Base-by-base conservation (phyloP, 176 grass and related monocot species). In the Themeda triandra region DNA sequence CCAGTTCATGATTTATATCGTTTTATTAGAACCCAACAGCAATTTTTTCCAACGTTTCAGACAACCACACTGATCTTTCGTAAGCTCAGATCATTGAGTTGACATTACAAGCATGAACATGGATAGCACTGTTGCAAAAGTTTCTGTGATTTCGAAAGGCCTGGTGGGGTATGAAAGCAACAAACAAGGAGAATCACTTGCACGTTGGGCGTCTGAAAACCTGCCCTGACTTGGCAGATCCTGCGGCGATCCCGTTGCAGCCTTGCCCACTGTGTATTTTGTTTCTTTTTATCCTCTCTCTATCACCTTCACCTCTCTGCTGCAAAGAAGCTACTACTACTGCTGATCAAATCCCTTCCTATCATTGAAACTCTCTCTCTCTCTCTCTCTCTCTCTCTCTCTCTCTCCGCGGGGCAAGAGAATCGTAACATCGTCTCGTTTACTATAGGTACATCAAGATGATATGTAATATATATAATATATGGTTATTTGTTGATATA, bases 141-240 rank as follows among this genome's bases (percentile, higher is more conserved):
- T 40, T 35, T 24, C 7, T 60, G 35, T 62, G 65, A 27, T 63
- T 81, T 49, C 6, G 62, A 53, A 63, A 70, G 13, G 24, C n/a
- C n/a, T n/a, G 48, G 63, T 66, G 62, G 63, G 60, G 63, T 48
- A 51, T 64, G 73, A 53, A 86, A 86, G 87, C 80, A 77, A 94
- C 80, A 77, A 94, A 89, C 81, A 86, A 89, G 83, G 64, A 90
- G 95, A 92, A 97, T 92, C 95, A 72, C 56, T 84, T 63, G 90
- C 94, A 92, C 90, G 87, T 92, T 90, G 56, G 77, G 64, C 77
- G 71, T 81, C 80, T 76, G 87, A 84, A 78, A 86, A 77, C 42
- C 42, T 68, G 58, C 51, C 82, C 91, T 85, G 86, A 86, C 80
- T 80, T 86, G 84, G 83, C 81, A 91, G 88, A 97, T 91, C 88